Conservation (phyloP, 192 early-diverging fungal species). For the Jimgerdemannia flammicorona region DNA sequence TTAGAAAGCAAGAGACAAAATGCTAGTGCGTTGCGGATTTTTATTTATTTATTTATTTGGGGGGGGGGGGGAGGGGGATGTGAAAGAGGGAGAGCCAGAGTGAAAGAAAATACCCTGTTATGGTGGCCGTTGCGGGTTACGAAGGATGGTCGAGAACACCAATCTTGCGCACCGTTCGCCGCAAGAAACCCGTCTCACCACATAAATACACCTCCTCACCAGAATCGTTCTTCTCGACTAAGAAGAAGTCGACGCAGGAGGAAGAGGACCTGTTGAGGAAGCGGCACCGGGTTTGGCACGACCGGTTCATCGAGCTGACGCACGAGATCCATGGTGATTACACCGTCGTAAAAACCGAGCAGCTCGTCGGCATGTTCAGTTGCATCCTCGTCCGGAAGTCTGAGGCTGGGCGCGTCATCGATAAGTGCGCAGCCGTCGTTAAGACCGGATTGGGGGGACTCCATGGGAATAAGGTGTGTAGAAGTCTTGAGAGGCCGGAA, state of each 20-base stretch:
- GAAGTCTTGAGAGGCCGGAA: not conserved
- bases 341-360: slow-evolving; percentile 64
- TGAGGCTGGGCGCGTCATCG: slow-evolving; percentile 44
- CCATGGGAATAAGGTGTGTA: slow-evolving; percentile 83
- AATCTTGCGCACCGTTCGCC: too few species aligned
- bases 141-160: too few species aligned
- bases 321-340: slow-evolving; percentile 54
- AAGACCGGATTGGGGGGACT: slow-evolving; percentile 89
- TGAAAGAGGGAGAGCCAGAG: not conserved
- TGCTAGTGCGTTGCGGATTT: slow-evolving; percentile 48
- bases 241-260: slow-evolving; percentile 44
- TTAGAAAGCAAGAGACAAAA: slow-evolving; percentile 79
- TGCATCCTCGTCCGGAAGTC: slow-evolving; percentile 75
- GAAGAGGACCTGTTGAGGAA: slow-evolving; percentile 55
- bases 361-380: slow-evolving; percentile 90
- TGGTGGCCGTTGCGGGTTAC: too few species aligned
- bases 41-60: slow-evolving; percentile 3
- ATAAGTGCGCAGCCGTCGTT: slow-evolving; percentile 64
- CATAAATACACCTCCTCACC: not conserved
- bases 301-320: slow-evolving; percentile 63
- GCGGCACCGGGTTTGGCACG: slow-evolving; percentile 82
- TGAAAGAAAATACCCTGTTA: too few species aligned
- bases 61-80: not conserved
- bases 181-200: too few species aligned
- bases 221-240: slow-evolving; percentile 53